These are phyloP conservation scores for Rhizopus delemar DNA, from an alignment of 371 early-diverging fungal species.

Conservation along the genomic window DNA sequence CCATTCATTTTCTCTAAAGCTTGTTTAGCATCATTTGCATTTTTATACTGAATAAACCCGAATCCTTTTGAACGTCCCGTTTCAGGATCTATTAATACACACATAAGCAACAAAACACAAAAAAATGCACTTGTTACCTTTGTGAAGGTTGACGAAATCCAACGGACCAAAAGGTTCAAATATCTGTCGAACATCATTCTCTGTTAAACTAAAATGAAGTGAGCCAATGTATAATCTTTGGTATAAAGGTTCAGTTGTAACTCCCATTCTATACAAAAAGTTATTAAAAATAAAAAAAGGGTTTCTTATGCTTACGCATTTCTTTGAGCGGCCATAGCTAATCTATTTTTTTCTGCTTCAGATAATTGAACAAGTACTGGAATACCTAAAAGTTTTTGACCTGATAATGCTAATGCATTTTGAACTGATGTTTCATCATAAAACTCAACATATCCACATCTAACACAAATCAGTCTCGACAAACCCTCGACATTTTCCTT, in stretches of 20 bases:
- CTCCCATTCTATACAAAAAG: constrained; percentile 23
- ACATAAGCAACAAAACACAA: neutral
- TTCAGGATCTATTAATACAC: constrained; percentile 56
- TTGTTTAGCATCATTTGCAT: constrained; percentile 74
- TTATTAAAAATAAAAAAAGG: constrained; percentile 2
- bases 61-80: constrained; percentile 87
- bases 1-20: constrained; percentile 90
- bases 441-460: constrained; percentile 92
- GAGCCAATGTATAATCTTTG: constrained; percentile 83
- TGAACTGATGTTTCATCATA: constrained; percentile 82
- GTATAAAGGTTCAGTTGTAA: constrained; percentile 52
- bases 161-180: constrained; percentile 90
- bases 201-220: constrained; percentile 78
- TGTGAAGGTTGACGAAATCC: constrained; percentile 80
- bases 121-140: constrained; percentile 33
- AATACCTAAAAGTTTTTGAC: constrained; percentile 90
- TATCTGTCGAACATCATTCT: constrained; percentile 79
- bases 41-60: constrained; percentile 83
- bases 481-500: neutral
- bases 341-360: constrained; percentile 92
- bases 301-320: constrained; percentile 50
- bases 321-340: constrained; percentile 59
- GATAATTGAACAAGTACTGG: constrained; percentile 91
- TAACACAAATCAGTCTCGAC: constrained; percentile 18
- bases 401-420: constrained; percentile 83